Evolutionary conservation across 306 rosid genomes (phyloP), one percentile per base, ranked within the genome.

Genomic region (Vigna mungo): DNA sequence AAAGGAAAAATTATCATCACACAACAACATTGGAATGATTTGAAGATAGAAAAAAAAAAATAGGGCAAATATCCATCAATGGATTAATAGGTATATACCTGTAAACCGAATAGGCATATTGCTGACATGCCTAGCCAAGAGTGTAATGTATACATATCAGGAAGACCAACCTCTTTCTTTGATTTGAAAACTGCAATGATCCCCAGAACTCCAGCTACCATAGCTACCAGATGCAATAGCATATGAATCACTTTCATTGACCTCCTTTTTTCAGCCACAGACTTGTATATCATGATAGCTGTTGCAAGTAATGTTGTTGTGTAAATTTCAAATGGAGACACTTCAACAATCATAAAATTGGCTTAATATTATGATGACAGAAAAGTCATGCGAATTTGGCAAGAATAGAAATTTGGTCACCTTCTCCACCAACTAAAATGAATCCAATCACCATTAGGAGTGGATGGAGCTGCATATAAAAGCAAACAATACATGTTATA

Each of bases 61-160:
- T 34, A 34, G 44, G 41, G 27, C 27, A 25, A 25, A 25, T n/a
- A n/a, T 25, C 1, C 4, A 30, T 30, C 0, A 30, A 30, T 4
- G 5, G 34, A 30, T 30, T 30, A 30, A 30, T 30, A 30, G 34
- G 34, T 30, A 30, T 21, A 21, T 77, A 92, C 97, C 92, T 90
- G 94, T 12, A 89, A 63, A 37, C 81, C 95, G 68, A 79, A 89
- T 1, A 81, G 60, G 51, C 61, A 91, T 3, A 89, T 73, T 78
- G 95, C 79, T 21, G 80, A 73, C 0, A 91, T 85, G 66, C 98
- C 98, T 4, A 93, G 47, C 95, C 96, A 93, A 60, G 98, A 93
- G 56, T 93, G 98, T 11, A 91, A 80, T 16, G 90, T 82, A 61
- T 25, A 63, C 76, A 91, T 77, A 72, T 89, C 1, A 6, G 71